Evolutionary conservation across 1,284 basidiomycete species (phyloP), one percentile per base, ranked within the genome.

Genomic region (Neonothopanus nambi): DNA sequence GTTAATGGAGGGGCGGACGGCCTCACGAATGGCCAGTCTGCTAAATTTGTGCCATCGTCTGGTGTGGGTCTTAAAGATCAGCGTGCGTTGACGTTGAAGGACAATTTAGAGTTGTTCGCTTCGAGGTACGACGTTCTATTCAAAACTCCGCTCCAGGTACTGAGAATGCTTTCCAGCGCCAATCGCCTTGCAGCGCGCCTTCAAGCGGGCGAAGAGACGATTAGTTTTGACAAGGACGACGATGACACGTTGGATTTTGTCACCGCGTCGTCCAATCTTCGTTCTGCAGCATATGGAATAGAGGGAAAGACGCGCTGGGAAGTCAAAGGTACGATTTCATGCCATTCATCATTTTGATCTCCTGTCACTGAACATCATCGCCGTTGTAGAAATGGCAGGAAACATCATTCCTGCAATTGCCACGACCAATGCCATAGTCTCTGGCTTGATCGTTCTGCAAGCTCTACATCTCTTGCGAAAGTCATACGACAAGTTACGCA

Each of bases 381-480:
- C 36, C 23, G 20, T 18, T 24, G n/a, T 66, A 95, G 95, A 98
- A 74, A 98, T 98, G 92, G 97, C 97, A 0, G 96, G 97, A 11
- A 99, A 99, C 73, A 99, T 99, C 67, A 98, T 97, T 58, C 97
- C 97, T 1, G 97, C 97, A 1, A 98, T 99, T 61, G 97, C 97
- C 2, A 98, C 97, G 0, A 99, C 97, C 7, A 99, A 99, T 69
- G 97, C 97, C 12, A 92, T 99, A 69, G 87, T 98, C 59, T 91
- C 97, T 0, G 97, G 95, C 0, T 76, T 97, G 33, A 93, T 98
- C 61, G 94, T 98, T 15, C 79, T 98, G 45, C 95, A 98, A 70
- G 91, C 95, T 0, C 72, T 98, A 12, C 87, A 94, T 55, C 78
- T 97, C 24, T 78, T 98, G 33, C 79, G 81, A 24, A 81, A 81